Evolutionary conservation across 371 early-diverging fungal species (phyloP), one percentile per base, ranked within the genome.

Genomic region (Rhizopus microsporus): DNA sequence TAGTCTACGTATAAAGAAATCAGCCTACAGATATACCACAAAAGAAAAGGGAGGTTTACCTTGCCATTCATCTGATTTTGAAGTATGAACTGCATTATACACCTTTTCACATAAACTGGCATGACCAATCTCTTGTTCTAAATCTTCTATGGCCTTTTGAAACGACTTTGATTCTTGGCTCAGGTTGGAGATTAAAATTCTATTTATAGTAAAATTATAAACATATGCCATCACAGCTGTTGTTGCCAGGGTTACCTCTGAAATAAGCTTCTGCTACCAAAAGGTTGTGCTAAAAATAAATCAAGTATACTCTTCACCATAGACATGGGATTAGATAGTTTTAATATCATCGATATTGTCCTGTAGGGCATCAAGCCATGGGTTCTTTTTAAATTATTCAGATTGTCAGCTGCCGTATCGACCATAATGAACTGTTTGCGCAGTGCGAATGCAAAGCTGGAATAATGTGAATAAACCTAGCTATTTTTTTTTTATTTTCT

Each of bases 251-350:
- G 29, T 51, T 66, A 75, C 80, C 88, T 71, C 56, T 88, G 88
- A 61, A 85, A 73, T 43, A 88, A 49, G 65, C 84, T 84, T 33
- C 71, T 65, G 3, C 77, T 73, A n/a, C 88, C 88, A 63, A 88
- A 83, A 3, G 88, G 88, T 40, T 85, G 88, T 0, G 88, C 85
- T 53, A 88, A 54, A 48, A 88, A 84, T 17, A 88, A 45, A 55
- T 88, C 86, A 48, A 86, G 55, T 5, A 86, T 68, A 9, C 78
- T 78, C 56, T 83, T 88, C 48, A 85, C 77, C 75, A 88, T 82
- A 0, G 67, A 74, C 62, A 85, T 74, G 6, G 88, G 88, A 54
- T 88, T 88, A 1, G 86, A 85, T 9, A 80, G 60, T 51, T 72
- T 76, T 34, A 88, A 63, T 12, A 85, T 67, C 7, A 77, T 66